These are phyloP conservation scores for Phycomyces nitens DNA, from an alignment of 192 early-diverging fungal genomes.

Conservation along the genomic window DNA sequence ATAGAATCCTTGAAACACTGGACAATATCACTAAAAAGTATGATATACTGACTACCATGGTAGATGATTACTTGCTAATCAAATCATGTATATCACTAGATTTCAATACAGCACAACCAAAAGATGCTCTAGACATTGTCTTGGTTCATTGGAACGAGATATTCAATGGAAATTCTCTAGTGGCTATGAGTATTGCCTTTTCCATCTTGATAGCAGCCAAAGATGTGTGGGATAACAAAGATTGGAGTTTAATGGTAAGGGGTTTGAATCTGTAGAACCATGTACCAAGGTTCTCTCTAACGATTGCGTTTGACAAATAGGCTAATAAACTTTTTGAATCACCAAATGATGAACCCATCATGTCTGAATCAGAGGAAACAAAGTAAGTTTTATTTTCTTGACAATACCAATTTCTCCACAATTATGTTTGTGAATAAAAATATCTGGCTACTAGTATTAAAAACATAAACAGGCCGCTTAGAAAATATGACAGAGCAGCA, in stretches of 20 bases:
- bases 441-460: too few species aligned
- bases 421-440: too few species aligned
- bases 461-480: too few species aligned
- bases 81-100: background rate
- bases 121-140: background rate
- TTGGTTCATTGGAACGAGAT: background rate
- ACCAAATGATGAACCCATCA: too few species aligned
- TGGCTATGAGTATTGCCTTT: background rate
- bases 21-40: background rate
- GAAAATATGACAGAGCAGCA: too few species aligned
- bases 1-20: background rate
- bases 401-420: too few species aligned
- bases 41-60: background rate
- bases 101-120: background rate
- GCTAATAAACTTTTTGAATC: too few species aligned
- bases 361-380: too few species aligned
- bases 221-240: background rate
- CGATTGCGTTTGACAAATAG: too few species aligned
- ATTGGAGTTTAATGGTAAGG: background rate
- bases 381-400: too few species aligned
- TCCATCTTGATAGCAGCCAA: background rate
- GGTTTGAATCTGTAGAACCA: too few species aligned
- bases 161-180: background rate
- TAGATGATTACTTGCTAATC: background rate
- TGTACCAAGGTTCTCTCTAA: too few species aligned